Base-by-base conservation (phyloP, 257 asterid species). In the Coffea canephora region DNA sequence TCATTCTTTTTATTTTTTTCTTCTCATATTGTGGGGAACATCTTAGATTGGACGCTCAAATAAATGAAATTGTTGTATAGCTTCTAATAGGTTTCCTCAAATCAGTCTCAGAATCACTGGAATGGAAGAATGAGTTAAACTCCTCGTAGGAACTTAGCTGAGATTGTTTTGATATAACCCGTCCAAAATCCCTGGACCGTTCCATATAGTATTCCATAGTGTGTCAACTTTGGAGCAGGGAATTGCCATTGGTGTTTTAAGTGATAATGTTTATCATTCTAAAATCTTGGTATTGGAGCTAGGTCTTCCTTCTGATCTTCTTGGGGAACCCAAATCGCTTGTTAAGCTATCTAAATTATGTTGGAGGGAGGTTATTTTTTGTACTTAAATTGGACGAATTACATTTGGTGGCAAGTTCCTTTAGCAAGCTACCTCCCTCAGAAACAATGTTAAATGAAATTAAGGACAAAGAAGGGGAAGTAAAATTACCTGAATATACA, bases 1-100 rank as follows among this genome's bases (percentile, higher is more conserved):
- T 78, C 72, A n/a, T 66, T 64, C 13, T 80, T 68, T 50, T 57
- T 76, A 41, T 13, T 36, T 57, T 54, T 65, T 10, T 3, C 65
- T 11, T 57, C 6, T 54, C 68, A 31, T 23, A 2, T 4, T 59
- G 6, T n/a, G 8, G 9, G n/a, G 5, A 34, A 18, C n/a, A 62
- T 62, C 68, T 62, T 0, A 16, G 65, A 15, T 14, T 62, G n/a
- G 8, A n/a, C 1, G 8, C 11, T n/a, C n/a, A 8, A 5, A 23
- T 5, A 34, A 62, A 62, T 2, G 43, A 39, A 39, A 39, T 39
- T 39, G 43, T 8, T 21, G 68, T 62, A 21, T 39, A 62, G 59
- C 59, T 62, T n/a, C 14, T 23, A 8, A n/a, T 62, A 23, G 68
- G 11, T 62, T 39, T 8, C 27, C 31, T 34, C 1, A 62, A 62